Percentiles rank a stretch among this genome's conserved stretches.
Evolutionary conservation across 2,329 filamentous ascomycete genomes (phyloP).

Genomic region (Coleophoma cylindrospora): DNA sequence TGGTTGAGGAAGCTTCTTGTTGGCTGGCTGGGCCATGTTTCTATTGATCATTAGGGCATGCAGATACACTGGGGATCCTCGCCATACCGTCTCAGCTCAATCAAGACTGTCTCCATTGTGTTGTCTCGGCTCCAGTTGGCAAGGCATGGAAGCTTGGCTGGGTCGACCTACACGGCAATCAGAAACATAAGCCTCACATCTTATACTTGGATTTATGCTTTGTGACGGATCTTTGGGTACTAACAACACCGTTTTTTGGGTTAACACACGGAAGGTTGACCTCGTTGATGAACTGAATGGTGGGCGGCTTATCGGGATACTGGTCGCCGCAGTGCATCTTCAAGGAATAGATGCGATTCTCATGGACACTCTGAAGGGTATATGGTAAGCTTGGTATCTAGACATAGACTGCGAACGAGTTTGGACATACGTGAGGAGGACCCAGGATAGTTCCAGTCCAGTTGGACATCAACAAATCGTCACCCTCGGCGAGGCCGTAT

Average conservation of each 20-base stretch:
- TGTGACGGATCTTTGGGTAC: conserved; percentile 3
- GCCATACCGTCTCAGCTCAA: conserved; percentile 72
- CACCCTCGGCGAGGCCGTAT: conserved; percentile 88
- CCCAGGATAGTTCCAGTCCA: conserved; percentile 98
- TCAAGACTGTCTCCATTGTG: conserved; percentile 90
- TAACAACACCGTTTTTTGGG: conserved; percentile 67
- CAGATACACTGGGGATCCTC: background rate
- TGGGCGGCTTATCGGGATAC: conserved; percentile 86
- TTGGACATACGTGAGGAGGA: conserved; percentile 76
- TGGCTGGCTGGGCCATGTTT: conserved; percentile 85
- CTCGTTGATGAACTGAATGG: conserved; percentile 87
- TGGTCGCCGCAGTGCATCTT: conserved; percentile 90
- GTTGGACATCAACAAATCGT: conserved; percentile 95
- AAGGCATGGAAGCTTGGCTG: conserved; percentile 76
- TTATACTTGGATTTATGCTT: background rate
- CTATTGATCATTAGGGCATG: conserved; percentile 38
- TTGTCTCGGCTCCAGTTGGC: conserved; percentile 88
- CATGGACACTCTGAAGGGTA: conserved; percentile 71
- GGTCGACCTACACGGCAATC: conserved; percentile 59
- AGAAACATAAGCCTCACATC: background rate
- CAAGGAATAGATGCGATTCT: conserved; percentile 98
- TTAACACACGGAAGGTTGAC: conserved; percentile 97
- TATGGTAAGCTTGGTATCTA: background rate
- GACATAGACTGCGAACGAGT: background rate
- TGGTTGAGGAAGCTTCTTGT: conserved; percentile 95